These are phyloP conservation scores for Volvariella surrecta DNA, from an alignment of 1,284 basidiomycete genomes.

Conservation along the genomic window DNA sequence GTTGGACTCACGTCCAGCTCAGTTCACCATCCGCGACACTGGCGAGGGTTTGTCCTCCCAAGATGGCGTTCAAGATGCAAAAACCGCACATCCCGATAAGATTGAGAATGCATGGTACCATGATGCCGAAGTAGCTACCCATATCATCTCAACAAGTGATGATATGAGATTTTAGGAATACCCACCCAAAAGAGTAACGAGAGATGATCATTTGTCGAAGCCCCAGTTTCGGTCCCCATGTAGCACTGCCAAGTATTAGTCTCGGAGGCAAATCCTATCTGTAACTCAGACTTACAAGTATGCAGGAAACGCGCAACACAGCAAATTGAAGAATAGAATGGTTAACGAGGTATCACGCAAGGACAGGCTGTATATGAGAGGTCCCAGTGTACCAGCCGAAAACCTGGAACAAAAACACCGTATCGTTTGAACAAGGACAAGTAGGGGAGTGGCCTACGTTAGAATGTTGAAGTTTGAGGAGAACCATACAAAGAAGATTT, in stretches of 20 bases:
- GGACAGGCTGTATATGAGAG: slow-evolving; percentile 57
- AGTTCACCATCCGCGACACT: slow-evolving; percentile 59
- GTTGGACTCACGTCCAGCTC: slow-evolving; percentile 50
- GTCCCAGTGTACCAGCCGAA: slow-evolving; percentile 69
- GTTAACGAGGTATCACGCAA: slow-evolving; percentile 64
- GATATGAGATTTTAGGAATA: slow-evolving; percentile 4
- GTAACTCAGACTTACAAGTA: slow-evolving; percentile 24
- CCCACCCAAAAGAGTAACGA: slow-evolving; percentile 61
- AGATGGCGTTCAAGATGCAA: slow-evolving; percentile 69
- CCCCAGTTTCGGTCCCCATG: slow-evolving; percentile 81
- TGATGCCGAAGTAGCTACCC: slow-evolving; percentile 56
- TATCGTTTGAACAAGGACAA: slow-evolving; percentile 5
- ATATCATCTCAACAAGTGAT: not conserved
- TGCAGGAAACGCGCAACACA: slow-evolving; percentile 27
- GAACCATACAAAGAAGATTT: slow-evolving; percentile 73
- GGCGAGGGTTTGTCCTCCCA: slow-evolving; percentile 72
- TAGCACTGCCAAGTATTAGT: slow-evolving; percentile 36
- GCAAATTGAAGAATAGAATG: slow-evolving; percentile 71
- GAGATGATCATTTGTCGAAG: slow-evolving; percentile 86
- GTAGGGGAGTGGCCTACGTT: slow-evolving; percentile 55
- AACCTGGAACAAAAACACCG: slow-evolving; percentile 48
- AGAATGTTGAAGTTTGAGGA: slow-evolving; percentile 69
- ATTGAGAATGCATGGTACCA: slow-evolving; percentile 58
- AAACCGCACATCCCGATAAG: slow-evolving; percentile 62
- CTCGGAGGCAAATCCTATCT: not conserved